phyloP scores from a whole-genome alignment of 371 early-diverging fungal genomes.

The Blastocladiella emersonii region DNA sequence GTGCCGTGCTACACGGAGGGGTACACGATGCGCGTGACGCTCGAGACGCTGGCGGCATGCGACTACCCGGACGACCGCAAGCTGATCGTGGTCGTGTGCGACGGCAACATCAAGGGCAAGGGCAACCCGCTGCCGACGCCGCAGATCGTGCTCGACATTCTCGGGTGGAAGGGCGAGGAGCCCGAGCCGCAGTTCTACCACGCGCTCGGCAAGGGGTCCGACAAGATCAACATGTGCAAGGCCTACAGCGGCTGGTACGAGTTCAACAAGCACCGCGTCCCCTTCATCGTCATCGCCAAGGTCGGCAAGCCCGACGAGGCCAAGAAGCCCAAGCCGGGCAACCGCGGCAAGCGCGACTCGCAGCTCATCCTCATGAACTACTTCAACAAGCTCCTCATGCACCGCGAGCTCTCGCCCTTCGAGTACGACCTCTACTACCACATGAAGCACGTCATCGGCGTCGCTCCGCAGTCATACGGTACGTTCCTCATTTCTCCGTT shows the following conservation, averaged over 20 bases:
- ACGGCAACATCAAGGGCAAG: conserved; percentile 19
- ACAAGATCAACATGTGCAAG: conserved; percentile 27
- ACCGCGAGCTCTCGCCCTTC: conserved; percentile 24
- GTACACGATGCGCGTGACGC: conserved; percentile 24
- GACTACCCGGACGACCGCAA: conserved; percentile 25
- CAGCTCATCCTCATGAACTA: conserved; percentile 37
- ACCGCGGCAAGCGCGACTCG: conserved; percentile 40
- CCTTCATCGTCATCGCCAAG: conserved; percentile 22
- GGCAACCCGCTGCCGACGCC: conserved; percentile 48
- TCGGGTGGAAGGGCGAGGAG: conserved; percentile 14
- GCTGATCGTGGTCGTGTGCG: conserved; percentile 30
- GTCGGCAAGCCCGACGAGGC: conserved; percentile 13
- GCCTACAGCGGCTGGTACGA: conserved; percentile 31
- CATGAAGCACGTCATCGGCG: conserved; percentile 17
- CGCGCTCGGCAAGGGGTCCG: conserved; percentile 24
- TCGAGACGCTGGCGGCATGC: conserved; percentile 30
- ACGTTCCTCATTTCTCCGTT: not conserved
- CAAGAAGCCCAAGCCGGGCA: conserved; percentile 21
- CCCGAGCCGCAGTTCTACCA: conserved; percentile 26
- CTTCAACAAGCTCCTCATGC: conserved; percentile 20
- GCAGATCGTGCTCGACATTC: conserved; percentile 35
- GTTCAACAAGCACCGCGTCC: conserved; percentile 7
- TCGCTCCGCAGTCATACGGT: conserved; percentile 8
- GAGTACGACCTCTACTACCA: conserved; percentile 30
- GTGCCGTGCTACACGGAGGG: conserved; percentile 40